Evolutionary conservation across 2,329 filamentous ascomycete genomes (phyloP).

Genomic region (Pestalotiopsis sp.): DNA sequence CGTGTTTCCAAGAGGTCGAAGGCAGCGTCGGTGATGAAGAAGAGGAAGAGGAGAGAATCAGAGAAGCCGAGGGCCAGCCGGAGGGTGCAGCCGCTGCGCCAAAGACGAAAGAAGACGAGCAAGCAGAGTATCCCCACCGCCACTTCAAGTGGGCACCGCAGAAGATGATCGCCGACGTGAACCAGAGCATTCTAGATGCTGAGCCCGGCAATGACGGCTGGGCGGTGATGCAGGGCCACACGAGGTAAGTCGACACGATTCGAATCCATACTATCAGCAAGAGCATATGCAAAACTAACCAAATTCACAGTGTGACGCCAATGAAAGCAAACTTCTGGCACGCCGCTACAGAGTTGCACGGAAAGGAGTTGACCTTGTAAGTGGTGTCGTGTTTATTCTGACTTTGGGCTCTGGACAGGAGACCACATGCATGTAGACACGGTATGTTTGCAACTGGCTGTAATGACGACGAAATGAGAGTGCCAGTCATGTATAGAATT

Average conservation of each 20-base stretch:
- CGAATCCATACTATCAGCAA: constrained; percentile 8
- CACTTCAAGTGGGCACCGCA: constrained; percentile 95
- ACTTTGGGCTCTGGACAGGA: background rate
- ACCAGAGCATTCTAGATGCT: constrained; percentile 80
- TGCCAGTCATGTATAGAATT: constrained; percentile 23
- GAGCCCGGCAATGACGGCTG: constrained; percentile 88
- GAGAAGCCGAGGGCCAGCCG: constrained; percentile 56
- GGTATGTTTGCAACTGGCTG: constrained; percentile 1
- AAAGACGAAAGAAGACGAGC: constrained; percentile 33
- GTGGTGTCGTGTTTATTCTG: constrained; percentile 43
- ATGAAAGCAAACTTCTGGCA: constrained; percentile 94
- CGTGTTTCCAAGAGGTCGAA: constrained; percentile 83
- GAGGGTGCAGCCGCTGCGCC: constrained; percentile 31
- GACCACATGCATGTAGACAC: constrained; percentile 4
- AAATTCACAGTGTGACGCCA: constrained; percentile 73
- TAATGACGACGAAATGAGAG: constrained; percentile 12
- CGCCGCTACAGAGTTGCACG: constrained; percentile 61
- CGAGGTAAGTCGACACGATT: constrained; percentile 61
- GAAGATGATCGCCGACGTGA: constrained; percentile 74
- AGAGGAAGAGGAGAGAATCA: constrained; percentile 74
- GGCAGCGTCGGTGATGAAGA: constrained; percentile 65
- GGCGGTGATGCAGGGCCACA: constrained; percentile 85
- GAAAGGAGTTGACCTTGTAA: constrained; percentile 82
- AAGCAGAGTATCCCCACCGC: constrained; percentile 67
- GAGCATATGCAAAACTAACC: constrained; percentile 12